Percentiles rank a stretch among this genome's conserved stretches.
These are phyloP conservation scores for Penicillium fimorum DNA, from an alignment of 495 filamentous ascomycete genomes.

Conservation along the genomic window DNA sequence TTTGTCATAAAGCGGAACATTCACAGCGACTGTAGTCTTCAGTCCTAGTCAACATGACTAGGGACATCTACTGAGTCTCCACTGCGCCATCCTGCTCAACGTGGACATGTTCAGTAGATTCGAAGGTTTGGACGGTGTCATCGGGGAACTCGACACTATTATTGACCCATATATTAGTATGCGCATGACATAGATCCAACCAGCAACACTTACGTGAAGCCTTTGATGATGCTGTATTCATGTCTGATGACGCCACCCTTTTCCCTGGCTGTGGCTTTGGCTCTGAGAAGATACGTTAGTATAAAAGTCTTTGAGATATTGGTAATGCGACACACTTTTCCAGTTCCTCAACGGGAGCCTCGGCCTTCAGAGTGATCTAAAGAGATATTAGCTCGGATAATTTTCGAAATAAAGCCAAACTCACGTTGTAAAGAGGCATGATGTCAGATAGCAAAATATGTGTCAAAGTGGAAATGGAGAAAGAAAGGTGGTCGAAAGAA, in stretches of 20 bases:
- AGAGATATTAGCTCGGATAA: slow-evolving; percentile 16
- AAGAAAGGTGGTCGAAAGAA: not conserved
- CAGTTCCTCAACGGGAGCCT: slow-evolving; percentile 58
- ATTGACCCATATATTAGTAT: not conserved
- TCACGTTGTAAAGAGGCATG: slow-evolving; percentile 74
- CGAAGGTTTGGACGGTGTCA: slow-evolving; percentile 59
- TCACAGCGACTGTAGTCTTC: slow-evolving; percentile 5
- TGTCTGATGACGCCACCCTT: slow-evolving; percentile 80
- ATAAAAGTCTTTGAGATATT: not conserved
- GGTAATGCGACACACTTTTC: slow-evolving; percentile 49
- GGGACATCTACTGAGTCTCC: slow-evolving; percentile 57
- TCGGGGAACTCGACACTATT: slow-evolving; percentile 71
- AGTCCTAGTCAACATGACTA: not conserved
- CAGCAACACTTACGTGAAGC: slow-evolving; percentile 70
- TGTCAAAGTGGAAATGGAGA: not conserved
- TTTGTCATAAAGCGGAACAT: not conserved
- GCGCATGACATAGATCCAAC: not conserved
- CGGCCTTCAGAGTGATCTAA: slow-evolving; percentile 77
- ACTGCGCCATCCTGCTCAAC: slow-evolving; percentile 75
- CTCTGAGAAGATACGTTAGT: slow-evolving; percentile 43
- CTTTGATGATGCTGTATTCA: slow-evolving; percentile 83
- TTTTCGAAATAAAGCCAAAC: slow-evolving; percentile 19
- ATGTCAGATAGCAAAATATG: slow-evolving; percentile 20
- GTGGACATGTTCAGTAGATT: slow-evolving; percentile 65
- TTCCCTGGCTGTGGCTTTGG: slow-evolving; percentile 65